phyloP scores from a whole-genome alignment of 164 flowering plant species.

The Magnolia sinica region DNA sequence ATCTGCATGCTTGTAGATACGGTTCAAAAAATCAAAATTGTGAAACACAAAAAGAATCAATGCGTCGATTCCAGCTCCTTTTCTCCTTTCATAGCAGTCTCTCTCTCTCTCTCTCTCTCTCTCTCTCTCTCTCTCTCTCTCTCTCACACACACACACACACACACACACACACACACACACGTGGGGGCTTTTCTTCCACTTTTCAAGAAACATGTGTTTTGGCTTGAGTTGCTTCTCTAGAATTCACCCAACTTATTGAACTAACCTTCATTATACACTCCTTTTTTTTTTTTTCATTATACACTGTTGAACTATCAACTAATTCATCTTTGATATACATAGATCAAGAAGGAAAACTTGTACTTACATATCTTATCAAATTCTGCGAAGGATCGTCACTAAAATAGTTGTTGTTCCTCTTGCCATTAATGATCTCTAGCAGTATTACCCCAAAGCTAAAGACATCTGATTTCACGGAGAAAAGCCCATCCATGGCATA shows the following conservation, averaged over 20 bases:
- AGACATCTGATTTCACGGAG: slow-evolving; percentile 53
- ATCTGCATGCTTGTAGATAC: background rate
- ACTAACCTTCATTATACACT: too few species aligned
- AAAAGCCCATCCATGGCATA: slow-evolving; percentile 49
- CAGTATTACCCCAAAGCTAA: slow-evolving; percentile 46
- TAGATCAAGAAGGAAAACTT: background rate
- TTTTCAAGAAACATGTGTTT: background rate
- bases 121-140: too few species aligned
- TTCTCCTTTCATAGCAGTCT: too few species aligned
- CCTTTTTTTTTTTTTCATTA: too few species aligned
- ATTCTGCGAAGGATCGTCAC: background rate
- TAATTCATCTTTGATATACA: background rate
- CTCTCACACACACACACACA: too few species aligned
- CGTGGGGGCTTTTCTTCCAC: too few species aligned
- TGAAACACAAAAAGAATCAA: background rate
- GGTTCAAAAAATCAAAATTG: background rate
- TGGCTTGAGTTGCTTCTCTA: background rate
- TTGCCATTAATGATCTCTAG: slow-evolving; percentile 48
- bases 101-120: too few species aligned
- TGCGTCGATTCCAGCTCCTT: background rate
- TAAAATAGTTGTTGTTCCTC: slow-evolving; percentile 17
- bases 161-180: too few species aligned
- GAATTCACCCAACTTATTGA: background rate
- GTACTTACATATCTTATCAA: background rate
- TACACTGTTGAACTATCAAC: background rate